Evolutionary conservation across 78 protist genomes (phyloP).

Genomic region (Dictyostelium citrinum): DNA sequence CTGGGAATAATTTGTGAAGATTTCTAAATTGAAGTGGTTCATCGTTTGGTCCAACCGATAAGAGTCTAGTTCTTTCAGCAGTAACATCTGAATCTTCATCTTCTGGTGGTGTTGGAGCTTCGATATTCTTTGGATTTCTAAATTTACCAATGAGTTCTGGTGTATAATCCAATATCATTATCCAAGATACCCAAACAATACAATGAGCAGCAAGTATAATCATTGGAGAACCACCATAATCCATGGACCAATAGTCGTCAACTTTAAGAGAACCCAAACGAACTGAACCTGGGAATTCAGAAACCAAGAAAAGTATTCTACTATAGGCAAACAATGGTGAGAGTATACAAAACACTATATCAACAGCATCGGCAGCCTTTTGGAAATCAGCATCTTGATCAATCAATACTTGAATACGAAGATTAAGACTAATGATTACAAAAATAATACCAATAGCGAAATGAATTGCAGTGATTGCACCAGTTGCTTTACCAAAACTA

Average conservation of each 20-base stretch:
- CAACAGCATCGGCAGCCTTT: background rate
- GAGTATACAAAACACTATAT: background rate
- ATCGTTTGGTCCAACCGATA: background rate
- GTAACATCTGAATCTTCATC: conserved; percentile 43
- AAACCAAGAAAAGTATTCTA: background rate
- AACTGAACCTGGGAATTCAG: conserved; percentile 13
- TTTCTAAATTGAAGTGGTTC: background rate
- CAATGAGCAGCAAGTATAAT: background rate
- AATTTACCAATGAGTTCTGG: conserved; percentile 10
- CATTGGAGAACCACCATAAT: conserved; percentile 7
- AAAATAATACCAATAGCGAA: background rate
- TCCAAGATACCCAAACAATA: conserved; percentile 20
- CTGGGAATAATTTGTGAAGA: conserved; percentile 29
- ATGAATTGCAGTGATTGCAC: conserved; percentile 4
- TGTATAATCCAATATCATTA: background rate
- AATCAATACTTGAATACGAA: background rate
- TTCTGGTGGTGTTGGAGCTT: background rate
- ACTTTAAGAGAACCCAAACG: background rate
- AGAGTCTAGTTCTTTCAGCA: background rate
- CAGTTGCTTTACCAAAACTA: conserved; percentile 16
- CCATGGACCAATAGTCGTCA: conserved; percentile 17
- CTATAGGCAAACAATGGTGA: conserved; percentile 24
- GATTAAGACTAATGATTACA: background rate
- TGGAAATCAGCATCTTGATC: background rate
- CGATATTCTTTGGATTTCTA: background rate